Evolutionary conservation across 2,329 filamentous ascomycete species (phyloP).

Genomic region (Pestalotiopsis sp.): DNA sequence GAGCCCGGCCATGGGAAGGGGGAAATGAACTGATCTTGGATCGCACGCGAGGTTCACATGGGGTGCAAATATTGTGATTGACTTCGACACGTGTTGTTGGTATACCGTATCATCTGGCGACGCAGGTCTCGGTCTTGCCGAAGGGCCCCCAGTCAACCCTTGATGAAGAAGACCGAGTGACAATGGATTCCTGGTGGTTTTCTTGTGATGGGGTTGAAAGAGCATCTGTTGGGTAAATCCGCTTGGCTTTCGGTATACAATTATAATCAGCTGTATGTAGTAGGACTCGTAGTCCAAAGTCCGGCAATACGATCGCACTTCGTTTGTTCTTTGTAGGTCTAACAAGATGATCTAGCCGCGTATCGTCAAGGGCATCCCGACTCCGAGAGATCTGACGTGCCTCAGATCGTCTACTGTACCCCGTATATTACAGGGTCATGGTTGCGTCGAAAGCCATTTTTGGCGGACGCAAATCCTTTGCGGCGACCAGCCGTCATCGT

Average conservation of each 20-base stretch:
- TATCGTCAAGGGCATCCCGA: not conserved
- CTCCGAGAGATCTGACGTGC: not conserved
- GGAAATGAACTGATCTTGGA: not conserved
- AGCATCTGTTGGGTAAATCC: not conserved
- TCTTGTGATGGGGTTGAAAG: not conserved
- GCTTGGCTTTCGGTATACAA: not conserved
- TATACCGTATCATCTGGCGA: not conserved
- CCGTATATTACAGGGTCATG: conserved; percentile 8
- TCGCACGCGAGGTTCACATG: not conserved
- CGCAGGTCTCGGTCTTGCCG: not conserved
- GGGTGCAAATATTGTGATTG: not conserved
- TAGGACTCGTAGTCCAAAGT: not conserved
- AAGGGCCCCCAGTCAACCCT: not conserved
- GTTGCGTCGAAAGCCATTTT: conserved; percentile 1
- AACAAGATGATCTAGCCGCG: not conserved
- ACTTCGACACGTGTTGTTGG: not conserved
- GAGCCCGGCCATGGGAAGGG: not conserved
- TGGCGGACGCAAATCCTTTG: not conserved
- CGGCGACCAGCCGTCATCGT: not conserved
- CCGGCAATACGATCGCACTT: not conserved
- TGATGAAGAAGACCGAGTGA: not conserved
- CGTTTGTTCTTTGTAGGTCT: not conserved
- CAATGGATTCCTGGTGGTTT: not conserved
- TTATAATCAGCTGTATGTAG: not conserved
- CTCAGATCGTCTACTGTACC: not conserved